These are phyloP conservation scores for Zea luxurians DNA, from an alignment of 176 grass and related monocot genomes.

Conservation along the genomic window DNA sequence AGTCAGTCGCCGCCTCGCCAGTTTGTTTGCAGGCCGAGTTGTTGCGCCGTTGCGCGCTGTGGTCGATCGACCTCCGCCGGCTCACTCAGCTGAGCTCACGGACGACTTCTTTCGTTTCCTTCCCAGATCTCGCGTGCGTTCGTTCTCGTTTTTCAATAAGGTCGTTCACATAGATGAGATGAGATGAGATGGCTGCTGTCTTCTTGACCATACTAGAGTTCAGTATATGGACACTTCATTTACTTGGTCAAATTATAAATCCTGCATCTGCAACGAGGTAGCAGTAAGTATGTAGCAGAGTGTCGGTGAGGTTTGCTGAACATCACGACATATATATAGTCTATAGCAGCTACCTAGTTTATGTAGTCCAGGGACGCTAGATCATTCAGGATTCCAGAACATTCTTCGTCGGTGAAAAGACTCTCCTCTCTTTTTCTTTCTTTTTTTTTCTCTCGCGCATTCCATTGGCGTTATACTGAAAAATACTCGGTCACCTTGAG, in stretches of 20 bases:
- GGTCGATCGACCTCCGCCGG: neutral
- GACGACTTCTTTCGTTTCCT: neutral
- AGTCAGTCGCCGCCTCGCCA: too few species aligned
- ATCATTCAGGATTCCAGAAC: neutral
- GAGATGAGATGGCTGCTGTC: too few species aligned
- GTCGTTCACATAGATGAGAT: neutral
- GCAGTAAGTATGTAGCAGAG: neutral
- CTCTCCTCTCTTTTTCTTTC: neutral
- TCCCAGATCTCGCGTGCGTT: neutral
- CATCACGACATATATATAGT: too few species aligned
- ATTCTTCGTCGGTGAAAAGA: neutral
- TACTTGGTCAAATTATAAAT: neutral
- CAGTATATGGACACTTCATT: neutral
- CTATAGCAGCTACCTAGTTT: neutral
- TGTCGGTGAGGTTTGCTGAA: constrained; percentile 16
- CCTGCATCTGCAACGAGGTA: neutral
- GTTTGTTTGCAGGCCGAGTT: neutral
- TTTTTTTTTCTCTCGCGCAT: neutral
- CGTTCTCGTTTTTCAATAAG: neutral
- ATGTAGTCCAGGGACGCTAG: neutral
- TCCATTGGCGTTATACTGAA: neutral
- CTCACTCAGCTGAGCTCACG: neutral
- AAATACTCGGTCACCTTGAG: neutral
- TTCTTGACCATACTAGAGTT: neutral
- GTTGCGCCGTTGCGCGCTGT: neutral